Percentiles rank a stretch among this genome's conserved stretches.
These are phyloP conservation scores for Pezicula radicicola DNA, from an alignment of 2,329 filamentous ascomycete genomes.

Conservation along the genomic window DNA sequence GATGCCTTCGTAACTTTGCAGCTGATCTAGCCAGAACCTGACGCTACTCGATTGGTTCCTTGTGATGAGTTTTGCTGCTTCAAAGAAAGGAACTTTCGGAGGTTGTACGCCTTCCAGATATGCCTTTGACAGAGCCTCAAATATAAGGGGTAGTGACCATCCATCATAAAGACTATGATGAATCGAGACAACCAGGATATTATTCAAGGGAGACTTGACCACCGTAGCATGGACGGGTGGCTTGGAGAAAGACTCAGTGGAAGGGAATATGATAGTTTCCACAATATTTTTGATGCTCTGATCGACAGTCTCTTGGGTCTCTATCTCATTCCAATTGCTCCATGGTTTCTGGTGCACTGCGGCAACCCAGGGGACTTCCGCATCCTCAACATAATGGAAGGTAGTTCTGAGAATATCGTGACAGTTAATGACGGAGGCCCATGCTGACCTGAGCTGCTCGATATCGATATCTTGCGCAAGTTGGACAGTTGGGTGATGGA, in stretches of 20 bases:
- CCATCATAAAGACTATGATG: constrained; percentile 8
- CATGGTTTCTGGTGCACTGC: neutral
- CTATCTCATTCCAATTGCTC: neutral
- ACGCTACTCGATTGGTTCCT: neutral
- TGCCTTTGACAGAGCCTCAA: neutral
- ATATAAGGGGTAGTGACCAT: constrained; percentile 2
- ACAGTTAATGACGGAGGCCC: constrained; percentile 9
- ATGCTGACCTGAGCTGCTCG: constrained; percentile 10
- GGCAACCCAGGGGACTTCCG: neutral
- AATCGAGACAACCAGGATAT: neutral
- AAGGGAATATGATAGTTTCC: neutral
- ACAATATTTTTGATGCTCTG: neutral
- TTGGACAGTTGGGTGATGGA: neutral
- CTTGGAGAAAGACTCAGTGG: neutral
- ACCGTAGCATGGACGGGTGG: neutral
- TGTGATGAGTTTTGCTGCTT: neutral
- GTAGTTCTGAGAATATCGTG: constrained; percentile 24
- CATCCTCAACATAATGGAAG: constrained; percentile 22
- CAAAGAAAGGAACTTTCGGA: neutral
- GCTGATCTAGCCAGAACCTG: neutral
- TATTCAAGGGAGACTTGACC: neutral
- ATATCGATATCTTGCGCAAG: neutral
- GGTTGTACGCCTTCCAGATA: neutral
- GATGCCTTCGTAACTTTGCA: neutral
- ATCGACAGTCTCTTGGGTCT: neutral